Evolutionary conservation across 352 stramenopile species (phyloP), one percentile per base, ranked within the genome.

Genomic region (Phytophthora hibernalis): DNA sequence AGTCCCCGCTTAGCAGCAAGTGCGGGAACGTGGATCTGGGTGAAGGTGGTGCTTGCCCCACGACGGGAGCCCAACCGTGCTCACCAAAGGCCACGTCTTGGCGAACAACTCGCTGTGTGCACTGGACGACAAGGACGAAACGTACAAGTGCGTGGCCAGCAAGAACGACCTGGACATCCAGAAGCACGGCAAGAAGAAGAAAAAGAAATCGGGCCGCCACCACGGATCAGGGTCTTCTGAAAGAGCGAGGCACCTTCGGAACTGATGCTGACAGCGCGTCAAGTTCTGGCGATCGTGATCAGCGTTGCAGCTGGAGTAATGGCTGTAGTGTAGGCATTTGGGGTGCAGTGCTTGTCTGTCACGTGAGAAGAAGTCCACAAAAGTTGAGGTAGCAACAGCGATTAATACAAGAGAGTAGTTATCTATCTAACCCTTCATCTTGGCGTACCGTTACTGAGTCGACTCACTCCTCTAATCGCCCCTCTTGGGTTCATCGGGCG

Each of bases 121-220:
- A 8, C 68, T 86, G 48, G 81, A 92, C 57, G 74, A 85, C 10
- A 77, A 77, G 42, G 80, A 91, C 59, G 72, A 81, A 2, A 86
- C 81, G 18, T 93, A 87, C 73, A 91, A 93, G 68, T 93, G 85
- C 40, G 80, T 89, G 21, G 80, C 82, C 15, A 90, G 80, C 62
- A 79, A 76, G 26, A 70, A 88, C 9, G 85, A 93, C 21, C 38
- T 90, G 56, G 75, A 90, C 7, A 87, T 87, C 42, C 81, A 87
- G 49, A 85, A 83, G 53, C 70, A 85, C 7, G 79, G 79, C 47
- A 76, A 76, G 22, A 74, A 71, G 45, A 85, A 80, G 50, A 83
- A 80, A 53, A 79, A 79, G 28, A 74, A 76, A 49, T 61, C 48
- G 4, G 47, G 45, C 18, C 65, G 61, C 20, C 24, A 30, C 13